Evolutionary conservation across 2,329 filamentous ascomycete genomes (phyloP).

Genomic region (Talaromyces albobiverticillius): DNA sequence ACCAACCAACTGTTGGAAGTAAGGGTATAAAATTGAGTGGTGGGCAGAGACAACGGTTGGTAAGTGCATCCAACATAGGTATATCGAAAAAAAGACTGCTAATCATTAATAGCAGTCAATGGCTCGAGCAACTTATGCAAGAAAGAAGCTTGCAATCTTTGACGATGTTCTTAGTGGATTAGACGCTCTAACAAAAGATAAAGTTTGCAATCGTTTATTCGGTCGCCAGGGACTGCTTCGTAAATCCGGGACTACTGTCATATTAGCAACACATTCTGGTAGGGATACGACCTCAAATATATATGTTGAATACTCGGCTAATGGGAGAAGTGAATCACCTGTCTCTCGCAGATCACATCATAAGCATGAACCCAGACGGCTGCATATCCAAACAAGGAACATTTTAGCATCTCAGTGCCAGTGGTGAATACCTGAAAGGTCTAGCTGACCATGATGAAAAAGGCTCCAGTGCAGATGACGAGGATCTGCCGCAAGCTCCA

Average conservation of each 20-base stretch:
- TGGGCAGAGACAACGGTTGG: constrained; percentile 52
- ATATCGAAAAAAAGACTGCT: neutral
- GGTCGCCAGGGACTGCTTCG: constrained; percentile 6
- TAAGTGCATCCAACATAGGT: constrained; percentile 19
- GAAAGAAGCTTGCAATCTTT: constrained; percentile 7
- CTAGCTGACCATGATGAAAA: neutral
- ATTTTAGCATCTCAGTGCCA: constrained; percentile 22
- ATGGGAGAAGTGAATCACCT: constrained; percentile 32
- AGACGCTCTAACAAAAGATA: constrained; percentile 8
- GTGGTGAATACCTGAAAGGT: neutral
- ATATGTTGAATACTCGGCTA: neutral
- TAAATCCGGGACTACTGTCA: neutral
- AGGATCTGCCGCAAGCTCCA: neutral
- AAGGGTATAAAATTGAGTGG: constrained; percentile 52
- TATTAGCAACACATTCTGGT: constrained; percentile 9
- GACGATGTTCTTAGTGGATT: constrained; percentile 15
- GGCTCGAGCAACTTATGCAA: constrained; percentile 53
- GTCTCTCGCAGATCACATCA: constrained; percentile 41
- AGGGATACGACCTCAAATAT: neutral
- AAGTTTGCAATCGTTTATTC: constrained; percentile 7
- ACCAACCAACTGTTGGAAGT: constrained; percentile 48
- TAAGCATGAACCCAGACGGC: constrained; percentile 38
- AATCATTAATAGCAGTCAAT: constrained; percentile 2
- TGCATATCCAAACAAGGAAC: constrained; percentile 39
- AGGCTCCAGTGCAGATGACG: neutral